Evolutionary conservation across 495 filamentous ascomycete species (phyloP).

Genomic region (Articulospora tetracladia): DNA sequence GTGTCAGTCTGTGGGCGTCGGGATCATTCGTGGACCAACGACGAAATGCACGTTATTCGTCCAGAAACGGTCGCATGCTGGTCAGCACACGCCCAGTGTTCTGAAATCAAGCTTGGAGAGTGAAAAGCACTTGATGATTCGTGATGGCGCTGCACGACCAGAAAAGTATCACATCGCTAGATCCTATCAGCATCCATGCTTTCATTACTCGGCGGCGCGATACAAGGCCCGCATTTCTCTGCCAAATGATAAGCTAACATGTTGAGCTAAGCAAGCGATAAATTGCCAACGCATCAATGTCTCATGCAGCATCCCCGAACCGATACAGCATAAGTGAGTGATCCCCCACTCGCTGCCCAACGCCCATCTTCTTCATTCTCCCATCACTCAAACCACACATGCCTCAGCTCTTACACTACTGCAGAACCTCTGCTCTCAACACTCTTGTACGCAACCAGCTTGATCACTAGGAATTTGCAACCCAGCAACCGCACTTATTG

Average conservation of each 20-base stretch:
- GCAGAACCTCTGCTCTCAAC: constrained; percentile 8
- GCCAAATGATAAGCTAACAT: constrained; percentile 13
- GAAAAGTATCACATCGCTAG: constrained; percentile 15
- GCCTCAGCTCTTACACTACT: constrained; percentile 2
- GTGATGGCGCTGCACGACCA: constrained; percentile 20
- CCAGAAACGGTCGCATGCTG: constrained; percentile 4
- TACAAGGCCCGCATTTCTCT: constrained; percentile 14
- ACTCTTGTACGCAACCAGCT: constrained; percentile 13
- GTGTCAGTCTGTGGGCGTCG: background rate
- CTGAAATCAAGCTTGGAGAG: constrained; percentile 1
- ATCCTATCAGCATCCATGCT: background rate
- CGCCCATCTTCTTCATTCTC: background rate
- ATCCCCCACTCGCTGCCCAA: constrained; percentile 10
- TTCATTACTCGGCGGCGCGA: background rate
- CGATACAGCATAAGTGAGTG: constrained; percentile 20
- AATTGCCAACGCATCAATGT: constrained; percentile 24
- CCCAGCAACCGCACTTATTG: background rate
- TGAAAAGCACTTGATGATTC: constrained; percentile 16
- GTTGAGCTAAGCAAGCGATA: constrained; percentile 19
- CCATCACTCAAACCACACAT: constrained; percentile 5
- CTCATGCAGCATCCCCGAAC: constrained; percentile 10
- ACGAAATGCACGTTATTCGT: constrained; percentile 9
- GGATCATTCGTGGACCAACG: background rate
- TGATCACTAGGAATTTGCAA: constrained; percentile 5
- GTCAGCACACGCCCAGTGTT: constrained; percentile 1